Conservation (phyloP, 345 rosid species). For the Ceriops tagal region DNA sequence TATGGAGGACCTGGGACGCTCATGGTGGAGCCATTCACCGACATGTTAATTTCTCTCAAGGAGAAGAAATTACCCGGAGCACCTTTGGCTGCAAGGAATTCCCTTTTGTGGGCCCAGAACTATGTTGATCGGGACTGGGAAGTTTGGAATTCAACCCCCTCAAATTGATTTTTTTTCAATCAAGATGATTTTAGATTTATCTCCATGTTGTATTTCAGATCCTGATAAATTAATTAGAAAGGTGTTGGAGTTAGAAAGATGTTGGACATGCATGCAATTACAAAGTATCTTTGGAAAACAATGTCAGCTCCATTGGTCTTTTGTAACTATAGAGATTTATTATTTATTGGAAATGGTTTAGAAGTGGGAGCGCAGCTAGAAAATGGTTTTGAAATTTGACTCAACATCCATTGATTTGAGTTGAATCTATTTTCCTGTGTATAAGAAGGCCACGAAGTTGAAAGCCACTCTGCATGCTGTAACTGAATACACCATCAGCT, state of each 20-base stretch:
- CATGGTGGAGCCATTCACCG: conserved; percentile 44
- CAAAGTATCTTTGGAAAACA: conserved; percentile 12
- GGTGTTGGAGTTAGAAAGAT: no score
- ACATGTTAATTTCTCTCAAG: conserved; percentile 36
- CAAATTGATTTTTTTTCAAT: conserved; percentile 16
- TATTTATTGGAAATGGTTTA: conserved; percentile 21
- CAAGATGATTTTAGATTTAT: neutral
- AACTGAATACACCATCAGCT: conserved; percentile 34
- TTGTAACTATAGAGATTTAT: conserved; percentile 43
- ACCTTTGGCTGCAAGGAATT: conserved; percentile 35
- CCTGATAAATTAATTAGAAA: neutral
- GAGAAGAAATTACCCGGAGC: conserved; percentile 43
- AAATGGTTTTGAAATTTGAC: conserved; percentile 9
- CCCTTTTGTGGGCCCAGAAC: conserved; percentile 45
- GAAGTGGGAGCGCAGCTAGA: conserved; percentile 16
- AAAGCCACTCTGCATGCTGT: conserved; percentile 9
- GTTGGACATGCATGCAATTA: conserved; percentile 1
- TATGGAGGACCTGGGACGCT: conserved; percentile 48
- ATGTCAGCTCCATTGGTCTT: conserved; percentile 23
- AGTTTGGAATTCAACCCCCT: conserved; percentile 28
- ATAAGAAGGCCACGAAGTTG: conserved; percentile 6
- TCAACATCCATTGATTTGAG: conserved; percentile 14
- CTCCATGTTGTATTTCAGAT: neutral
- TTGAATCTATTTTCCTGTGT: conserved; percentile 10
- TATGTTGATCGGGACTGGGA: conserved; percentile 38